A percentile compares a stretch with the other conserved stretches of the same genome.
Evolutionary conservation across 2,329 filamentous ascomycete genomes (phyloP).

Genomic region (Sarocladiaceae sp.): DNA sequence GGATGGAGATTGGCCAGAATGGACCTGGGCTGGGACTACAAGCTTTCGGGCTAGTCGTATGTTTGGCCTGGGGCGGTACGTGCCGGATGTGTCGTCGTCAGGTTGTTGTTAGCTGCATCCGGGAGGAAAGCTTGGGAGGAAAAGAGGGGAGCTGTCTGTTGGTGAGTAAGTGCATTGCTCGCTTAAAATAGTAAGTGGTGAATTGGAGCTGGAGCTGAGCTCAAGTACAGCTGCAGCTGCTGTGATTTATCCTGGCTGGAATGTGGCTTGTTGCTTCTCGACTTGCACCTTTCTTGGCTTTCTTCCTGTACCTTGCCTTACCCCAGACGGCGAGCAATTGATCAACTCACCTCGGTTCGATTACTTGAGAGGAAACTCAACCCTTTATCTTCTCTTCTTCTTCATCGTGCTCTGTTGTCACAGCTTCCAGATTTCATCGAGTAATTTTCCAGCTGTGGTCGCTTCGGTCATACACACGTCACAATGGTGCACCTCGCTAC

Average conservation of each 20-base stretch:
- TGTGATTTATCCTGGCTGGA: neutral
- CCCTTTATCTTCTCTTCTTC: neutral
- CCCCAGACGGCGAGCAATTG: neutral
- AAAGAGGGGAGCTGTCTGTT: neutral
- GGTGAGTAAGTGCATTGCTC: neutral
- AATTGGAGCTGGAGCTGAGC: no score
- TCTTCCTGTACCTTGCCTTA: no score
- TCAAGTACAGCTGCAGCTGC: neutral
- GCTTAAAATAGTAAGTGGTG: no score
- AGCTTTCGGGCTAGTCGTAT: conserved; percentile 4
- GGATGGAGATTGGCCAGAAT: no score
- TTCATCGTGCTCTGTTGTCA: neutral
- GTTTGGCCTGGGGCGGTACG: neutral
- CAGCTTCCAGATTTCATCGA: no score
- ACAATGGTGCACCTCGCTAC: conserved; percentile 49
- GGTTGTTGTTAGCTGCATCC: neutral
- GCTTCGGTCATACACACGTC: conserved; percentile 5
- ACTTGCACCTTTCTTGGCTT: neutral
- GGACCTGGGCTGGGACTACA: neutral
- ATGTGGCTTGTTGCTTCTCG: neutral
- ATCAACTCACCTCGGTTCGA: neutral
- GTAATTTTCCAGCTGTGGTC: no score
- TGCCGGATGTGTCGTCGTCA: neutral
- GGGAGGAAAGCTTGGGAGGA: neutral
- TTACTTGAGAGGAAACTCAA: no score